phyloP scores from a whole-genome alignment of 2,329 filamentous ascomycete species.

The Orbilia oligospora region DNA sequence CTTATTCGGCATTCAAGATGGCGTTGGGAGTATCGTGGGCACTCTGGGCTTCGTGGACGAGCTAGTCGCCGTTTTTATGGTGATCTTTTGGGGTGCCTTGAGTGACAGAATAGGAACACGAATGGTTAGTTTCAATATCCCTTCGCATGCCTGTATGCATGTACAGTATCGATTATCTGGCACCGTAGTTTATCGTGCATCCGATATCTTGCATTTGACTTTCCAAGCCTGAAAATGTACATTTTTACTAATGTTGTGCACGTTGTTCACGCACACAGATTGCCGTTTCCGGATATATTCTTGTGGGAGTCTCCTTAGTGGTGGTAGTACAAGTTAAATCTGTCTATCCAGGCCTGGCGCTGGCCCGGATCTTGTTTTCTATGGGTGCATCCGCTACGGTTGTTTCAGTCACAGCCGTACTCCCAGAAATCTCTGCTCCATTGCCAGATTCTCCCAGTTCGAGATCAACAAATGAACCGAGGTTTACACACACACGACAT shows the following conservation, averaged over 20 bases:
- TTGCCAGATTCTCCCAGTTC: conserved; percentile 10
- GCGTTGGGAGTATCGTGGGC: conserved; percentile 84
- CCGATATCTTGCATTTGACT: neutral
- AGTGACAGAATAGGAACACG: conserved; percentile 84
- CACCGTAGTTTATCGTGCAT: neutral
- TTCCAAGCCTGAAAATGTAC: neutral
- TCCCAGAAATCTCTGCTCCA: conserved; percentile 77
- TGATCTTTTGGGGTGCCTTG: conserved; percentile 82
- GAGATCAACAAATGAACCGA: conserved; percentile 16
- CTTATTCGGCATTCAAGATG: conserved; percentile 79
- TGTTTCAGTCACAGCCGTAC: conserved; percentile 81
- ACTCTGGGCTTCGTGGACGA: conserved; percentile 89
- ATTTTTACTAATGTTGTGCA: conserved; percentile 29
- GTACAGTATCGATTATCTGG: conserved; percentile 4
- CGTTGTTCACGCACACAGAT: conserved; percentile 65
- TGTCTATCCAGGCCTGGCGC: conserved; percentile 88
- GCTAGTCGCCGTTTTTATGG: conserved; percentile 83
- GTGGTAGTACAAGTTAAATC: conserved; percentile 87
- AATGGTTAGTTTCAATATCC: conserved; percentile 63
- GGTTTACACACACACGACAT: conserved; percentile 29
- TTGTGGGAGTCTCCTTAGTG: conserved; percentile 83
- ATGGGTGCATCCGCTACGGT: conserved; percentile 84
- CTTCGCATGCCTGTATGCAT: too few species aligned
- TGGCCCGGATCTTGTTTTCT: conserved; percentile 89
- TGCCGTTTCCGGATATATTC: conserved; percentile 81